Evolutionary conservation across 495 filamentous ascomycete species (phyloP).

Genomic region (Lepraria neglecta): DNA sequence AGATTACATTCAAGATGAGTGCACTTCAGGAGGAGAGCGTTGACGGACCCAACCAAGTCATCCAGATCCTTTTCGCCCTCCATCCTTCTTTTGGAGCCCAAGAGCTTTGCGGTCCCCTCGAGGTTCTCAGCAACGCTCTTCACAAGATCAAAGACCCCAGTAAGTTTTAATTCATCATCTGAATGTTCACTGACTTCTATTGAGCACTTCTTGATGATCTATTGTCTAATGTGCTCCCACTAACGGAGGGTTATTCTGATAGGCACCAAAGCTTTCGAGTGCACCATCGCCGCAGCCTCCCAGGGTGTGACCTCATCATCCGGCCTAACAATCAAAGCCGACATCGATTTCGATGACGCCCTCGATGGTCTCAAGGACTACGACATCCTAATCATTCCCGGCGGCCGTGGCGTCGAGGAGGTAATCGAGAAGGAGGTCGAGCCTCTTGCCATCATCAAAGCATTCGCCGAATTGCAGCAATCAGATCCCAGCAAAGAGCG

Average conservation of each 20-base stretch:
- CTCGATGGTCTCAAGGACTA: constrained; percentile 61
- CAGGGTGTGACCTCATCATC: constrained; percentile 40
- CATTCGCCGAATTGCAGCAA: constrained; percentile 61
- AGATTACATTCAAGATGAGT: constrained; percentile 22
- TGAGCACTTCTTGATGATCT: neutral
- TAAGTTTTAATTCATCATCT: constrained; percentile 35
- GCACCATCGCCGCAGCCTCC: constrained; percentile 38
- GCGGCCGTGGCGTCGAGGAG: constrained; percentile 45
- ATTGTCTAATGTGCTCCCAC: neutral
- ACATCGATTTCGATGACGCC: constrained; percentile 54
- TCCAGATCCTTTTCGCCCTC: constrained; percentile 50
- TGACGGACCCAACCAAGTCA: constrained; percentile 28
- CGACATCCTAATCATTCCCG: constrained; percentile 62
- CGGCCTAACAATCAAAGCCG: constrained; percentile 40
- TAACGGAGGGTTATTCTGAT: constrained; percentile 1
- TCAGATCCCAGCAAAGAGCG: constrained; percentile 63
- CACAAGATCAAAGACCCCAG: constrained; percentile 57
- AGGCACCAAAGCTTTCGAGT: constrained; percentile 43
- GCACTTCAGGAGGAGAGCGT: constrained; percentile 22
- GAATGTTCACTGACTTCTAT: neutral
- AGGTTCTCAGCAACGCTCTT: constrained; percentile 52
- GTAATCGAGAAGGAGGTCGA: constrained; percentile 48
- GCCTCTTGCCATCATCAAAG: constrained; percentile 56
- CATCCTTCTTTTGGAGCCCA: constrained; percentile 45
- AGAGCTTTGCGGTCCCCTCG: constrained; percentile 63